These are phyloP conservation scores for Clavulina sp. DNA, from an alignment of 768 basidiomycete genomes.

Conservation along the genomic window DNA sequence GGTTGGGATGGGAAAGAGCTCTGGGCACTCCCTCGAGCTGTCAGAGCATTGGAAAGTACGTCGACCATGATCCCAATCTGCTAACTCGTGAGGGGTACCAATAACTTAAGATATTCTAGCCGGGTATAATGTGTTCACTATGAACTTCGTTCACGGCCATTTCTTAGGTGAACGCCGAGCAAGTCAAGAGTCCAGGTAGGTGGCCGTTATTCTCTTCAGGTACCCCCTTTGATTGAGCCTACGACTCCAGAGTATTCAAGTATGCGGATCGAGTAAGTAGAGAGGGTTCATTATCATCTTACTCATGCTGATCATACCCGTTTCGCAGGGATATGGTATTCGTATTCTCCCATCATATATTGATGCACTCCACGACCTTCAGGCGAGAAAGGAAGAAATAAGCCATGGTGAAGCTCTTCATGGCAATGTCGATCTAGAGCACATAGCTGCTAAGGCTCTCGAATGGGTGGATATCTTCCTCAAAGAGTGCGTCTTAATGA, in stretches of 20 bases:
- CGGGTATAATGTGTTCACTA: conserved; percentile 1
- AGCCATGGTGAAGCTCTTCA: too few species aligned
- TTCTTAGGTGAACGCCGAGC: not conserved
- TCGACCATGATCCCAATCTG: too few species aligned
- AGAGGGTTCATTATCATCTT: not conserved
- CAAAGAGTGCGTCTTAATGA: too few species aligned
- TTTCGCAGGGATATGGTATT: conserved; percentile 1
- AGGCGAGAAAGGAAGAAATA: too few species aligned
- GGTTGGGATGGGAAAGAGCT: conserved; percentile 1
- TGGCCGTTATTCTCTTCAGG: not conserved
- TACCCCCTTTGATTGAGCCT: not conserved
- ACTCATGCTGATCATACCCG: not conserved
- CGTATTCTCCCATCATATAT: conserved; percentile 2
- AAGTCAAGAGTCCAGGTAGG: not conserved
- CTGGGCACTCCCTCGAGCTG: conserved; percentile 1
- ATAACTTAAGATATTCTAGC: not conserved
- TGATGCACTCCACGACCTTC: not conserved
- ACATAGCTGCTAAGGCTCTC: too few species aligned
- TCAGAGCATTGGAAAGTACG: not conserved
- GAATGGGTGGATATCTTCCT: too few species aligned
- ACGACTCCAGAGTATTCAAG: not conserved
- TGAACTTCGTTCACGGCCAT: not conserved
- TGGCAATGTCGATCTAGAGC: too few species aligned
- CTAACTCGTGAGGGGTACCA: not conserved
- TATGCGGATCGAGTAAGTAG: not conserved